Percentiles rank a stretch among this genome's conserved stretches.
Evolutionary conservation across 805 yeast genomes (phyloP).

Genomic region (Brettanomyces nanus): DNA sequence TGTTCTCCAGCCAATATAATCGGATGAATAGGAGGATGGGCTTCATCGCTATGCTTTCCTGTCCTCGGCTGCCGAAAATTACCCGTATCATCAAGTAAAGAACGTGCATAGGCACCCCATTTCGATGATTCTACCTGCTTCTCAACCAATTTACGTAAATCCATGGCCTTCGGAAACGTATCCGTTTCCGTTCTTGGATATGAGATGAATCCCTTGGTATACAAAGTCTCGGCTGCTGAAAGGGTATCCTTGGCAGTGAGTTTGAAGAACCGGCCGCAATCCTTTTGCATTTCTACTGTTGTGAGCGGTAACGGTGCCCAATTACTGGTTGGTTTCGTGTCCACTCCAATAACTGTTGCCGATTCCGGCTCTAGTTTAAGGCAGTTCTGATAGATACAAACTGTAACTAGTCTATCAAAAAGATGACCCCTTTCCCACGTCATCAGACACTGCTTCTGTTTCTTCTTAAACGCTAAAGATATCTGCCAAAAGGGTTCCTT

Average conservation of each 20-base stretch:
- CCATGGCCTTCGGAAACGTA: slow-evolving; percentile 68
- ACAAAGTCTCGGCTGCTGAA: slow-evolving; percentile 73
- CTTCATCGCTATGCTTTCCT: slow-evolving; percentile 85
- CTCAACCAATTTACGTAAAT: slow-evolving; percentile 51
- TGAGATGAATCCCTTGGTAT: slow-evolving; percentile 78
- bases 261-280: slow-evolving; percentile 66
- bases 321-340: slow-evolving; percentile 58
- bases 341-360: slow-evolving; percentile 45
- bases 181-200: slow-evolving; percentile 99
- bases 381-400: slow-evolving; percentile 62
- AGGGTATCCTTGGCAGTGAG: slow-evolving; percentile 75
- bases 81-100: slow-evolving; percentile 29
- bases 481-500: slow-evolving; percentile 81
- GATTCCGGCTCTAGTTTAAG: slow-evolving; percentile 31
- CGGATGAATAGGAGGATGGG: slow-evolving; percentile 99
- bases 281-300: slow-evolving; percentile 87
- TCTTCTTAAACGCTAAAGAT: slow-evolving; percentile 41
- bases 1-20: slow-evolving; percentile 29
- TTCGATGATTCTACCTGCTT: slow-evolving; percentile 44
- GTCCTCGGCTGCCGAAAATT: slow-evolving; percentile 60
- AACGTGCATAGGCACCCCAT: slow-evolving; percentile 71
- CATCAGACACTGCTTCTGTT: slow-evolving; percentile 34
- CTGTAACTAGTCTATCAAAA: slow-evolving; percentile 63
- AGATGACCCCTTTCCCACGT: slow-evolving; percentile 68
- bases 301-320: slow-evolving; percentile 87